Base-by-base conservation (phyloP, 495 filamentous ascomycete genomes). In the Talaromyces ruber region DNA sequence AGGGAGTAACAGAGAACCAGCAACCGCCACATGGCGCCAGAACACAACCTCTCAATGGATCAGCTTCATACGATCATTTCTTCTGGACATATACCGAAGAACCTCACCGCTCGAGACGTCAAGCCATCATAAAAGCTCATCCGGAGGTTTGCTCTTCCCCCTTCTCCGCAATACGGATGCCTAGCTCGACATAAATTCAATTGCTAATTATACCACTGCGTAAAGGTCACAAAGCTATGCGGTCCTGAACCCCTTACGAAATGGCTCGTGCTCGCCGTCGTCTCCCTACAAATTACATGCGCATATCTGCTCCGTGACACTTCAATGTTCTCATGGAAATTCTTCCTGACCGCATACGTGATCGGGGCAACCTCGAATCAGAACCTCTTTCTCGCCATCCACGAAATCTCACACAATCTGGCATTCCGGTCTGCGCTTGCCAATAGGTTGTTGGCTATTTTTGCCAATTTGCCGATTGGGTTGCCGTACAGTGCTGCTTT, bases 61-160 rank as follows among this genome's bases (percentile, higher is more conserved):
- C 59, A 11, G 69, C 6, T 74, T 77, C 26, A 7, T 72, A 81
- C 11, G 82, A 88, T 64, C 73, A 78, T 45, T 89, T 89, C 75
- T 87, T 92, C 74, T 96, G 96, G 95, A 96, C 95, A 28, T 97
- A 98, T 67, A 97, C 94, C 8, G 95, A 99, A 76, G 95, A 99
- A 76, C 95, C 95, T 50, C 95, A 99, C 75, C 84, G 91, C 63
- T 93, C 94, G 45, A 77, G 95, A 68, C 82, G 95, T 61, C 80
- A 89, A 61, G 91, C 92, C 61, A 99, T 99, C 67, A 97, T 99
- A 77, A 97, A 97, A 78, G 95, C 95, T 25, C 93, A 99, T 73
- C 95, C 95, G 54, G 92, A 98, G 84, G 94, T 96, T 58, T 58
- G 26, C 14, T 52, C 34, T 12, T 2, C n/a, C 5, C 22, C 30